These are phyloP conservation scores for Mortierella sp. DNA, from an alignment of 371 early-diverging fungal species.

Conservation along the genomic window DNA sequence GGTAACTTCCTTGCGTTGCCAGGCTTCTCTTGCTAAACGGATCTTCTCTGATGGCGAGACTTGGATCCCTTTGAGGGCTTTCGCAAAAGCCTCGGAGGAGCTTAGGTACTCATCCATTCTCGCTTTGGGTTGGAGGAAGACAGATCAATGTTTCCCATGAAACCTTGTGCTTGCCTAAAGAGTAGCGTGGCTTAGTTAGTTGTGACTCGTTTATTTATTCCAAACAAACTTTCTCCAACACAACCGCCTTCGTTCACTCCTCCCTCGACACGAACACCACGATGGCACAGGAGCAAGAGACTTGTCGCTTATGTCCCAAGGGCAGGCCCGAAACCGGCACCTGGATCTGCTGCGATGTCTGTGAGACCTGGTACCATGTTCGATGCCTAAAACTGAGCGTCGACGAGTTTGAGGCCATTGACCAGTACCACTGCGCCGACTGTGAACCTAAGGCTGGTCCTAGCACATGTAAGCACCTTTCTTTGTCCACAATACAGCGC, in stretches of 20 bases:
- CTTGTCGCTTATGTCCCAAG: slow-evolving; percentile 39
- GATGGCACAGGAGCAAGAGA: slow-evolving; percentile 32
- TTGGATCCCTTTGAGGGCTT: slow-evolving; percentile 49
- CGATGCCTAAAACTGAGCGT: slow-evolving; percentile 67
- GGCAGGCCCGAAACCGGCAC: slow-evolving; percentile 53
- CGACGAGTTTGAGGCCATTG: slow-evolving; percentile 67
- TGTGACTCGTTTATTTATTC: not conserved
- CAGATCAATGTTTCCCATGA: not conserved
- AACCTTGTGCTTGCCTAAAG: not conserved
- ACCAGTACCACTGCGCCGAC: slow-evolving; percentile 72
- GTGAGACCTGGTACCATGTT: slow-evolving; percentile 76
- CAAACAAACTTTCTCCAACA: too few relatives aligned
- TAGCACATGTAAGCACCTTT: slow-evolving; percentile 61
- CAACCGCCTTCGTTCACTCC: too few relatives aligned
- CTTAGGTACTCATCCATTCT: slow-evolving; percentile 37
- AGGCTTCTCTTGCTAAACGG: slow-evolving; percentile 41
- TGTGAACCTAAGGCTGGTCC: slow-evolving; percentile 69
- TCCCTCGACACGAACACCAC: not conserved
- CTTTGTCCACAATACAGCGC: too few relatives aligned
- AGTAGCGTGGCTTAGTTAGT: not conserved
- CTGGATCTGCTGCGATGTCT: slow-evolving; percentile 79
- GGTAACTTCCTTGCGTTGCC: slow-evolving; percentile 34
- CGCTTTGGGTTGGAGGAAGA: not conserved
- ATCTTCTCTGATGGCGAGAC: slow-evolving; percentile 42
- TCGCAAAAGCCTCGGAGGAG: slow-evolving; percentile 52